phyloP scores from a whole-genome alignment of 257 asterid species.

The Gentiana dahurica region DNA sequence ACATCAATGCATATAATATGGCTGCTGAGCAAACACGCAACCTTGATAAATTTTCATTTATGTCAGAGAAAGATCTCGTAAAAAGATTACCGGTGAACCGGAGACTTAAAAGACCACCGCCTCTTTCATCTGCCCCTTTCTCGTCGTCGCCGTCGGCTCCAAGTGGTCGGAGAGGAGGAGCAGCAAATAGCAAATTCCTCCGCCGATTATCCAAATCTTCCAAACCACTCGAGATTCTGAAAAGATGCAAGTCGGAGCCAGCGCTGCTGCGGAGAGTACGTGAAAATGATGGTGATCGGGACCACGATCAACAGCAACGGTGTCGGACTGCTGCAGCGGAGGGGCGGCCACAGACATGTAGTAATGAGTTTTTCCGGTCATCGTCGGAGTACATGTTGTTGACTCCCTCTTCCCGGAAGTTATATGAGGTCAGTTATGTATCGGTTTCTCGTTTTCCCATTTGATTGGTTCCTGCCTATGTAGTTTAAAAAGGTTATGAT shows the following conservation, averaged over 20 bases:
- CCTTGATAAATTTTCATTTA: neutral
- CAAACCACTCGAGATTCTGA: constrained; percentile 10
- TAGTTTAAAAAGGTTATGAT: too few species aligned
- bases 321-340: constrained; percentile 10
- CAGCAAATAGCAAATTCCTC: constrained; percentile 4
- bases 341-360: constrained; percentile 38
- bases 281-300: neutral
- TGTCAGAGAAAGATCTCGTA: constrained; percentile 29
- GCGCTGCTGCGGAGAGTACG: constrained; percentile 9
- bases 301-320: constrained; percentile 9
- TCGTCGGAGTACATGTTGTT: constrained; percentile 19
- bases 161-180: constrained; percentile 11
- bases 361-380: constrained; percentile 20
- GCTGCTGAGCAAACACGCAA: neutral
- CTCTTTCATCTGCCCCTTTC: constrained; percentile 14
- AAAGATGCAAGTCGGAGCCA: constrained; percentile 46
- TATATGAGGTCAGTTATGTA: constrained; percentile 20
- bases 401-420: constrained; percentile 22
- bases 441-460: neutral
- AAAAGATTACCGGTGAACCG: constrained; percentile 33
- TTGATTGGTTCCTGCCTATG: neutral
- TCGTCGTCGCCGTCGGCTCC: constrained; percentile 1
- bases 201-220: constrained; percentile 13
- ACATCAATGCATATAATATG: too few species aligned
- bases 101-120: constrained; percentile 20